These are phyloP conservation scores for Rhizopogon vulgaris DNA, from an alignment of 768 basidiomycete species.

Conservation along the genomic window DNA sequence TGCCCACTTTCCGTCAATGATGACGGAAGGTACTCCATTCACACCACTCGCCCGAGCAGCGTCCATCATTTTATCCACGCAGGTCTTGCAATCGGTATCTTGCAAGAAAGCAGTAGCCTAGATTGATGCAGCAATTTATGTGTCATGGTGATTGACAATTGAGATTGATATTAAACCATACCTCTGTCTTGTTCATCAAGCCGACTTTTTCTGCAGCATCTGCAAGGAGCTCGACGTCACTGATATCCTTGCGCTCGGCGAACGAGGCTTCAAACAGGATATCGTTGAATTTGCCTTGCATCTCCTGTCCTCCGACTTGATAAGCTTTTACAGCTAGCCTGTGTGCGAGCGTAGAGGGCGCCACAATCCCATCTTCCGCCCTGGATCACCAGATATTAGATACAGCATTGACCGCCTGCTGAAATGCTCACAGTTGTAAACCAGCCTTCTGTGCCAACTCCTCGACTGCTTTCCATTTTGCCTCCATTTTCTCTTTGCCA, in stretches of 20 bases:
- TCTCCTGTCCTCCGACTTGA: slow-evolving; percentile 31
- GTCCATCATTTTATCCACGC: slow-evolving; percentile 34
- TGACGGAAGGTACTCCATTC: slow-evolving; percentile 47
- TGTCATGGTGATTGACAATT: neutral
- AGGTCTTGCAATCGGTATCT: slow-evolving; percentile 32
- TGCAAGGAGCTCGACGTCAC: slow-evolving; percentile 28
- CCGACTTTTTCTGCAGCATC: slow-evolving; percentile 31
- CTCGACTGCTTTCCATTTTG: slow-evolving; percentile 18
- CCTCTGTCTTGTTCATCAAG: slow-evolving; percentile 34
- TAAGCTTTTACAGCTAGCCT: slow-evolving; percentile 40
- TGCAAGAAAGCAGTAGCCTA: slow-evolving; percentile 37
- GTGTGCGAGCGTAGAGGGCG: slow-evolving; percentile 37
- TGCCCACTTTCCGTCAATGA: slow-evolving; percentile 41
- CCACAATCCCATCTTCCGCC: slow-evolving; percentile 31
- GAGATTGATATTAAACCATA: slow-evolving; percentile 9
- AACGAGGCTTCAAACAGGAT: slow-evolving; percentile 36
- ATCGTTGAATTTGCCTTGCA: slow-evolving; percentile 32
- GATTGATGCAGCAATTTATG: neutral
- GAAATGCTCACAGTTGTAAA: slow-evolving; percentile 16
- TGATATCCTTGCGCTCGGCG: slow-evolving; percentile 34
- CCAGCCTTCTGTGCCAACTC: slow-evolving; percentile 26
- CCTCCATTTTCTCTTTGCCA: slow-evolving; percentile 21
- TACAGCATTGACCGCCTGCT: neutral
- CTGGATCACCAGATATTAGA: slow-evolving; percentile 14
- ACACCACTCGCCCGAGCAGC: slow-evolving; percentile 39